These are phyloP conservation scores for Sclerotinia borealis DNA, from an alignment of 2,329 filamentous ascomycete species.

Conservation along the genomic window DNA sequence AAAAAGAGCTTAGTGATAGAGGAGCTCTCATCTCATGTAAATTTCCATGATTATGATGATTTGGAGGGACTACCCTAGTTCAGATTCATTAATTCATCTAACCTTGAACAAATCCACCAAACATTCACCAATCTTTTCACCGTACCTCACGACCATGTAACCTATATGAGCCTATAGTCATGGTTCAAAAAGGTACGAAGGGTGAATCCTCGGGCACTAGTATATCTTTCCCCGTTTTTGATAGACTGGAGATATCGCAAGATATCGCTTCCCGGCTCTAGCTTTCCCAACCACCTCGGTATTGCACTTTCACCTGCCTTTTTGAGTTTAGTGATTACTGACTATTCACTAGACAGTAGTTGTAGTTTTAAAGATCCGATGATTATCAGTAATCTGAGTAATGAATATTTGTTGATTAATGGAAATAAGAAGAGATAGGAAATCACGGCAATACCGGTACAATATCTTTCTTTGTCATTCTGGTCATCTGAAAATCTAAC, in stretches of 20 bases:
- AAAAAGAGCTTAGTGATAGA: not conserved
- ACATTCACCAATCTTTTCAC: not conserved
- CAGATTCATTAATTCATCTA: not conserved
- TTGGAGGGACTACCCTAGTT: not conserved
- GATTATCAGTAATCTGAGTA: not conserved
- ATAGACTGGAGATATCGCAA: not conserved
- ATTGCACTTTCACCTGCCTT: not conserved
- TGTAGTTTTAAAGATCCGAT: not conserved
- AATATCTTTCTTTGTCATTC: not conserved
- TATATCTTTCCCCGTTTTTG: not conserved
- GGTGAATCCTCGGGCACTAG: not conserved
- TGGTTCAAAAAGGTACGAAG: not conserved
- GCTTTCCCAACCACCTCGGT: not conserved
- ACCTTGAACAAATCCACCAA: not conserved
- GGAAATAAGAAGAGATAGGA: not conserved
- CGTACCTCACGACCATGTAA: not conserved
- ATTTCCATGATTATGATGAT: not conserved
- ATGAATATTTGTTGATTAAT: not conserved
- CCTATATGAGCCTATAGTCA: not conserved
- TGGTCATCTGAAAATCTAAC: not conserved
- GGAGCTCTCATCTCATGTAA: not conserved
- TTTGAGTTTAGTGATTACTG: not conserved
- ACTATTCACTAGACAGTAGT: not conserved
- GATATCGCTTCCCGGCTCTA: constrained; percentile 1
- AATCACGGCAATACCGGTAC: not conserved